Base-by-base conservation (phyloP, 192 early-diverging fungal genomes). In the Mortierella hygrophila region DNA sequence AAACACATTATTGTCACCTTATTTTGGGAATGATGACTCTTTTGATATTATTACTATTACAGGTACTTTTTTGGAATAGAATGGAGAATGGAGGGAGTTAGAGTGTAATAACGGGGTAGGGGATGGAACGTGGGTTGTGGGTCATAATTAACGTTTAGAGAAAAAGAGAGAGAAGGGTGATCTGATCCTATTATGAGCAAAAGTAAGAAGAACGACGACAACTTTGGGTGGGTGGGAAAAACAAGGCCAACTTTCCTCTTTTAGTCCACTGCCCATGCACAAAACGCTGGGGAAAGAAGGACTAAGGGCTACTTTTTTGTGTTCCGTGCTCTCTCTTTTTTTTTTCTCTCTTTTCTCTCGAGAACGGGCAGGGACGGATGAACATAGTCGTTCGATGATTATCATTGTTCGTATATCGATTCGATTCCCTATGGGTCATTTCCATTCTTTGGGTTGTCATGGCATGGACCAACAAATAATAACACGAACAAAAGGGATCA, bases 161-260 rank as follows among this genome's bases (percentile, higher is more conserved):
- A 32, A 26, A 63, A 26, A 60, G 52, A 54, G 18, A 23, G 16
- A 23, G 6, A 60, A 8, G 69, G 49, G 82, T 70, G 82, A 74
- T 83, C 82, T 74, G 75, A 78, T 65, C 69, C 16, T 74, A 16
- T 41, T 72, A 46, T 46, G 71, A 46, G 71, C 42, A 46, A 46
- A 23, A 44, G 21, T 0, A 46, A 29, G 42, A 32, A 40, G 38
- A 40, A 29, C n/a, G 29, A 20, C 23, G 10, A 72, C 42, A 46
- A 29, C 32, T 65, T 4, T 13, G 60, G 26, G 60, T 41, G 70
- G 54, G 81, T 77, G 81, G 74, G 75, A 76, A 77, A 73, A 77
- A 65, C 35, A 37, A 35, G n/a, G 16, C 4, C 26, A 15, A n/a
- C 46, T 11, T 72, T 72, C 78, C 78, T 65, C 60, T 65, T 52